Evolutionary conservation across 2,329 filamentous ascomycete species (phyloP).

Genomic region (Microcyclosporella mali): DNA sequence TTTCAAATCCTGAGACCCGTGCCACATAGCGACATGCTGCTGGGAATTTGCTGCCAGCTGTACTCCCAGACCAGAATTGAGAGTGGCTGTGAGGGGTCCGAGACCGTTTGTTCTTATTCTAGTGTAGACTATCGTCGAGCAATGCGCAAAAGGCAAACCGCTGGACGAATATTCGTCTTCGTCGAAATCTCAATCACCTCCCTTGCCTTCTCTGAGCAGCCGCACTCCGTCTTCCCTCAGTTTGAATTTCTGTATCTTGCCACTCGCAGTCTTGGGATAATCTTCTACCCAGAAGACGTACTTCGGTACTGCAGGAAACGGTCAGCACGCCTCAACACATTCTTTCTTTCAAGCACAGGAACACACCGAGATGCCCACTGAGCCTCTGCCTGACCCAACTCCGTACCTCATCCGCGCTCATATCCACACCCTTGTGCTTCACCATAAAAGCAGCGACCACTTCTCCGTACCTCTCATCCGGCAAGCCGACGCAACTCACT

Average conservation of each 20-base stretch:
- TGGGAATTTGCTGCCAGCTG: no score
- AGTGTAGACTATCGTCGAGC: no score
- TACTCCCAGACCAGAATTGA: no score
- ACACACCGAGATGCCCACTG: conserved; percentile 61
- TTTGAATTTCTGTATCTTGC: conserved; percentile 95
- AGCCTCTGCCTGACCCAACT: conserved; percentile 66
- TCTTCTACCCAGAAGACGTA: conserved; percentile 79
- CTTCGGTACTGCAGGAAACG: conserved; percentile 57
- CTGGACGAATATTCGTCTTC: no score
- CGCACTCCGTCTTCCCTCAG: conserved; percentile 60
- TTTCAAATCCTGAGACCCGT: no score
- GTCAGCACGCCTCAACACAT: conserved; percentile 2
- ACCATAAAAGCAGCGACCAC: conserved; percentile 79
- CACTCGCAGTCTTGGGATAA: conserved; percentile 93
- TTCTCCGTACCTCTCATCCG: conserved; percentile 79
- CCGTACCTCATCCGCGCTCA: conserved; percentile 57
- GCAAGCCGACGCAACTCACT: conserved; percentile 75
- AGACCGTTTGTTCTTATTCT: no score
- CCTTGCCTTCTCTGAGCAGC: conserved; percentile 39
- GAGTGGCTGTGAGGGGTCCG: no score
- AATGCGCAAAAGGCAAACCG: no score
- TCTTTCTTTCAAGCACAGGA: background rate
- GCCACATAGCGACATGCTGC: no score
- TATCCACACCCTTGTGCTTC: conserved; percentile 38
- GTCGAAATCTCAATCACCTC: conserved; percentile 8